Evolutionary conservation across 495 filamentous ascomycete species (phyloP), one percentile per base, ranked within the genome.

Genomic region (Xylaria intraflava): DNA sequence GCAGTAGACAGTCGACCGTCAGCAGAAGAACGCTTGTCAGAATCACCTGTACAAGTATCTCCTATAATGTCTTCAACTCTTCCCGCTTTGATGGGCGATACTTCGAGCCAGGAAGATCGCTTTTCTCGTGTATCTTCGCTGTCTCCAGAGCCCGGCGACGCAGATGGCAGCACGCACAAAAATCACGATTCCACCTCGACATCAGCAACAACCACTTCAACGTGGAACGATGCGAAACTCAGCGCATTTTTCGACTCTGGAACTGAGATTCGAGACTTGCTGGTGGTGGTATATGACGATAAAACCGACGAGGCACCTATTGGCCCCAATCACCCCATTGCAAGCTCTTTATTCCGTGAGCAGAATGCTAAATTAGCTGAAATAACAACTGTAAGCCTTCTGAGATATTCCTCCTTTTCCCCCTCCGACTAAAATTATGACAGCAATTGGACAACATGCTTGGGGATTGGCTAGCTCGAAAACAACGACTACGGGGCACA

Each of bases 271-370:
- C 82, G 88, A 39, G 93, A 98, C 64, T 75, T 97, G 64, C 80
- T 96, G 48, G 78, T 91, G 8, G 85, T 98, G 42, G 89, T 98
- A 24, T 88, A 95, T 64, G 90, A 95, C 62, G 90, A 96, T 68
- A 93, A 88, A 69, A 86, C 81, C 20, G 86, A 87, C 52, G 82
- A 90, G 29, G 78, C 81, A 46, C 87, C 88, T 27, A 84, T 85
- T 10, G 80, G 83, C 0, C 78, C 81, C 27, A 88, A 95, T 42
- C 90, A 97, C 72, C 90, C 92, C 0, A 77, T 95, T 23, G 89
- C 88, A 23, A 81, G 81, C 3, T 81, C 80, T 22, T 67, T 97
- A 29, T 96, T 91, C 75, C 84, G 81, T 49, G 89, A 93, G 59
- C 86, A 95, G 69, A 90, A 88, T 64, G 83, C 83, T 49, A 81